phyloP scores from a whole-genome alignment of 371 early-diverging fungal genomes.

The Nematocida sp. region DNA sequence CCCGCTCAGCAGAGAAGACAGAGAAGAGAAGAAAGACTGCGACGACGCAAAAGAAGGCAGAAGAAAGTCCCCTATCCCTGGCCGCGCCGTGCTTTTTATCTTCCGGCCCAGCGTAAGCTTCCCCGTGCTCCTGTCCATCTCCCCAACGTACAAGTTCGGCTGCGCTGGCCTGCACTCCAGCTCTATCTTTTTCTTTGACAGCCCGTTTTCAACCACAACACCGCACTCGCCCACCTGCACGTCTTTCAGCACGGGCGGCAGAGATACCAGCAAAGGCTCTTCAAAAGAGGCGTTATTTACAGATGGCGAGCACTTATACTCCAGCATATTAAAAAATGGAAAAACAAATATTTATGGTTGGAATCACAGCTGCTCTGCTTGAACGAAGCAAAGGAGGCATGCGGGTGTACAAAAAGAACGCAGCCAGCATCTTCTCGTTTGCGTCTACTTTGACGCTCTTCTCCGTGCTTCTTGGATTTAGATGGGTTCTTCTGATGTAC shows the following conservation, averaged over 20 bases:
- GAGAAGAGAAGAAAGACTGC: not conserved
- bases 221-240: not conserved
- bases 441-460: slow-evolving; percentile 36
- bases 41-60: slow-evolving; percentile 2
- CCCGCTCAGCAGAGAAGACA: not conserved
- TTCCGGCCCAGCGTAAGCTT: not conserved
- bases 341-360: slow-evolving; percentile 43
- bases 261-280: too few relatives aligned
- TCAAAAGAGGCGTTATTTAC: too few relatives aligned
- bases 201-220: not conserved
- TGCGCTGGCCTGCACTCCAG: not conserved
- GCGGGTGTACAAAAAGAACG: not conserved
- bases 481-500: slow-evolving; percentile 42
- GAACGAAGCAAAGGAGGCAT: not conserved
- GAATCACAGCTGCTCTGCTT: not conserved
- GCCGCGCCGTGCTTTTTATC: not conserved
- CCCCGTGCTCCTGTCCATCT: not conserved
- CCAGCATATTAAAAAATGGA: too few relatives aligned
- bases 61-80: slow-evolving; percentile 13
- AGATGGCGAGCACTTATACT: too few relatives aligned
- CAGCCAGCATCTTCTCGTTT: slow-evolving; percentile 17
- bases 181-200: not conserved
- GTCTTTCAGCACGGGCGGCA: too few relatives aligned
- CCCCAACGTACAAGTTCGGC: slow-evolving; percentile 5
- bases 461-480: slow-evolving; percentile 33